phyloP scores from a whole-genome alignment of 192 early-diverging fungal species.

The Rhizoclosmatium globosum region DNA sequence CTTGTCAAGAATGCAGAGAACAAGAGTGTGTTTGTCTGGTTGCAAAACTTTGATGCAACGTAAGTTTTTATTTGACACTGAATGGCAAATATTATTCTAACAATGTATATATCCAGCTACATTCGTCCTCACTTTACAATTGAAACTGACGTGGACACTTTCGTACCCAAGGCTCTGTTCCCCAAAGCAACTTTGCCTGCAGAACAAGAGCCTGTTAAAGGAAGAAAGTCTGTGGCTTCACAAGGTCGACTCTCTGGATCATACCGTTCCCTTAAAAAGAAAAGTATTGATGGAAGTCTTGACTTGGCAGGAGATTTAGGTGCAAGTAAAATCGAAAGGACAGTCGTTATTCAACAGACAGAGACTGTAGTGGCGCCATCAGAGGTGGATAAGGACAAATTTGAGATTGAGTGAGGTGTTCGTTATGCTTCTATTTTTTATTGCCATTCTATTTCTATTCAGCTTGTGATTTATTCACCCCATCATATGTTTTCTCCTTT shows the following conservation, averaged over 20 bases:
- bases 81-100: background rate
- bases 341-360: no score
- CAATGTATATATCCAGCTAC: constrained; percentile 32
- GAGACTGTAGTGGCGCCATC: constrained; percentile 4
- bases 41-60: constrained; percentile 57
- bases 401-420: constrained; percentile 23
- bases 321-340: background rate
- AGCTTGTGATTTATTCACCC: no score
- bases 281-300: constrained; percentile 26
- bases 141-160: constrained; percentile 30
- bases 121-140: constrained; percentile 59
- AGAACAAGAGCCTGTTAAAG: constrained; percentile 1
- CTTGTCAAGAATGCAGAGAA: constrained; percentile 38
- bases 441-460: no score
- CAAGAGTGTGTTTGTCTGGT: constrained; percentile 54
- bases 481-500: no score
- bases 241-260: constrained; percentile 8
- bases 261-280: constrained; percentile 26
- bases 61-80: constrained; percentile 34
- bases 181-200: constrained; percentile 29
- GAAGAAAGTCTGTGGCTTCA: constrained; percentile 20
- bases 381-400: constrained; percentile 28
- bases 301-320: constrained; percentile 33
- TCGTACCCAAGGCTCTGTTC: constrained; percentile 40
- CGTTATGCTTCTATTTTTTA: no score